phyloP scores from a whole-genome alignment of 306 rosid genomes.

The Prosopis cineraria region DNA sequence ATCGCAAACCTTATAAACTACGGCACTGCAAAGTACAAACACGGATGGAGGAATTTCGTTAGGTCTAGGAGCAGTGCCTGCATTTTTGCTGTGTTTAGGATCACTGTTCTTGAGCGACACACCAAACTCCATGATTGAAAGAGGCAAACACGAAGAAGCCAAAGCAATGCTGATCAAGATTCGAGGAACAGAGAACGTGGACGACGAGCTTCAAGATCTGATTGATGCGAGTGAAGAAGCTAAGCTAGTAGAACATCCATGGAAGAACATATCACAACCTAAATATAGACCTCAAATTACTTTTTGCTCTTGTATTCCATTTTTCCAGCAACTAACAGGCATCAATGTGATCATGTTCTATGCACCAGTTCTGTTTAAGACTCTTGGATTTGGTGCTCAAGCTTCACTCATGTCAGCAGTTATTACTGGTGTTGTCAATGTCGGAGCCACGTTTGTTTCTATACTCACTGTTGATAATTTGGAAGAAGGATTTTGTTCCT shows the following conservation, averaged over 20 bases:
- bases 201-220: slow-evolving; percentile 26
- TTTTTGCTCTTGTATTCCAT: slow-evolving; percentile 20
- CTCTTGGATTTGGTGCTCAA: slow-evolving; percentile 24
- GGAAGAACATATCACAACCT: slow-evolving; percentile 28
- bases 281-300: slow-evolving; percentile 28
- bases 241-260: slow-evolving; percentile 17
- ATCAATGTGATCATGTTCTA: slow-evolving; percentile 34
- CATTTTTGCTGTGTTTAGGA: slow-evolving; percentile 16
- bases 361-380: slow-evolving; percentile 27
- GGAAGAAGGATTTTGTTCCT: slow-evolving; percentile 29
- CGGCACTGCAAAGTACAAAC: slow-evolving; percentile 1
- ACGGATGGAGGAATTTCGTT: slow-evolving; percentile 32
- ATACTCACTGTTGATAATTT: slow-evolving; percentile 17
- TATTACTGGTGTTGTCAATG: slow-evolving; percentile 27
- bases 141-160: slow-evolving; percentile 23
- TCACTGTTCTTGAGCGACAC: slow-evolving; percentile 31
- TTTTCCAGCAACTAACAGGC: slow-evolving; percentile 18
- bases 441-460: slow-evolving; percentile 23
- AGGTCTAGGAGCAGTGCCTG: slow-evolving; percentile 34
- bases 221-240: slow-evolving; percentile 31
- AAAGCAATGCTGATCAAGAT: slow-evolving; percentile 24
- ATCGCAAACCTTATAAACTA: slow-evolving; percentile 38
- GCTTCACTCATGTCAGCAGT: slow-evolving; percentile 23
- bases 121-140: slow-evolving; percentile 38
- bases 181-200: slow-evolving; percentile 24